Evolutionary conservation across 192 early-diverging fungal species (phyloP).

Genomic region (Hyaloraphidium curvatum): DNA sequence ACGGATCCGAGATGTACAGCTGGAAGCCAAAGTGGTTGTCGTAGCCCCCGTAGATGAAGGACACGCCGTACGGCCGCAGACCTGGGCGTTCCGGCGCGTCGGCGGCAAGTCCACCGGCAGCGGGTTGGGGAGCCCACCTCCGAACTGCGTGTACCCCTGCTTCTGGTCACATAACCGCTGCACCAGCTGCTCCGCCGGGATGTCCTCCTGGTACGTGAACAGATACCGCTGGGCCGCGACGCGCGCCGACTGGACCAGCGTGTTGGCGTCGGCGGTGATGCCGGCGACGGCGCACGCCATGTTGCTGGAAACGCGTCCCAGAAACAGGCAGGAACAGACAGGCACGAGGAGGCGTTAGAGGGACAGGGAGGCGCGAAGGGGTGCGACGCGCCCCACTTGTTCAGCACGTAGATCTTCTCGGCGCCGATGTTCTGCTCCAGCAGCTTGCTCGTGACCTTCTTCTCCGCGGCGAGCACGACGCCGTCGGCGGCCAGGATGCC

Average conservation of each 20-base stretch:
- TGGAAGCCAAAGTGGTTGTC: constrained; percentile 84
- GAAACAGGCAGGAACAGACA: not conserved
- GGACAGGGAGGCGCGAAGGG: not conserved
- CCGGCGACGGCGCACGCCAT: constrained; percentile 91
- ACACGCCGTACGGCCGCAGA: constrained; percentile 95
- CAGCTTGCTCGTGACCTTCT: constrained; percentile 82
- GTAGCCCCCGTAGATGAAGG: constrained; percentile 91
- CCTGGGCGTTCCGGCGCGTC: constrained; percentile 27
- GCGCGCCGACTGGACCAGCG: constrained; percentile 74
- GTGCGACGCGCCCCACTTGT: constrained; percentile 39
- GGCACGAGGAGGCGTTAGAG: not conserved
- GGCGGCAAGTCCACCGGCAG: not conserved
- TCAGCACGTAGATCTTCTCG: constrained; percentile 94
- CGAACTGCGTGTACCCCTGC: constrained; percentile 97
- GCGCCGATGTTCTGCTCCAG: constrained; percentile 62
- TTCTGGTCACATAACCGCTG: constrained; percentile 90
- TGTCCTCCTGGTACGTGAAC: constrained; percentile 71
- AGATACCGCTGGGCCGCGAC: constrained; percentile 73
- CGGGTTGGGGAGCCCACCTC: constrained; percentile 34
- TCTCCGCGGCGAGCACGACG: constrained; percentile 90
- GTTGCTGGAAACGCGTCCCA: constrained; percentile 37
- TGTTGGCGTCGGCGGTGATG: constrained; percentile 90
- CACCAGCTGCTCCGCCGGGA: constrained; percentile 89
- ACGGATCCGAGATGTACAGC: constrained; percentile 95
- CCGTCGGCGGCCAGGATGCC: constrained; percentile 85